Percentiles rank a stretch among this genome's conserved stretches.
Evolutionary conservation across 208 protist genomes (phyloP).

Genomic region (Acanthamoeba royreba): DNA sequence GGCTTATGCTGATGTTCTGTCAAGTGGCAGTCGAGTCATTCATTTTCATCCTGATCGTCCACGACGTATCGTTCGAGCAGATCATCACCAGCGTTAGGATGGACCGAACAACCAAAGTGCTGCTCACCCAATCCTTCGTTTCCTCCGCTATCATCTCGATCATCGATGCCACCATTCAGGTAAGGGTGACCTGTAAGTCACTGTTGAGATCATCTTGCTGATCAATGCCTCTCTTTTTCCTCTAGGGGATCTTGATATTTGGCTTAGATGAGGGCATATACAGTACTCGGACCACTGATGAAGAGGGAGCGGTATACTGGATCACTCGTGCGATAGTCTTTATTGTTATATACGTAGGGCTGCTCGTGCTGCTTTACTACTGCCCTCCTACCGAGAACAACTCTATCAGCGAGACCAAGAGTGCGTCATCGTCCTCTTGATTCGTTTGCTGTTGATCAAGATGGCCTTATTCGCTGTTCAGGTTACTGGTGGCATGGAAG

Average conservation of each 20-base stretch:
- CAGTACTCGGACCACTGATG: background rate
- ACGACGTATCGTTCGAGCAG: background rate
- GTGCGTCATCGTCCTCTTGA: background rate
- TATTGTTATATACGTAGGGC: background rate
- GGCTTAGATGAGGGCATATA: constrained; percentile 8
- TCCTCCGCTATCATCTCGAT: background rate
- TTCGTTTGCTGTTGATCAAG: background rate
- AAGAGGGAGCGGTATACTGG: background rate
- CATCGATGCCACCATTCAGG: background rate
- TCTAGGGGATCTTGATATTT: background rate
- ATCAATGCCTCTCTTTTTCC: background rate
- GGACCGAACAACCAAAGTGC: background rate
- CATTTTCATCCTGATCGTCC: background rate
- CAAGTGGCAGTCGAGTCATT: background rate
- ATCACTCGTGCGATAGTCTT: background rate
- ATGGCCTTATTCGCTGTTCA: background rate
- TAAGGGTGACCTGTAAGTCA: no score
- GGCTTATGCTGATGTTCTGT: background rate
- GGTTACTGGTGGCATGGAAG: background rate
- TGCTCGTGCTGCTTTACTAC: background rate
- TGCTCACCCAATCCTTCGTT: background rate
- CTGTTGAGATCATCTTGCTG: no score
- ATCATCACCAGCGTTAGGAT: background rate
- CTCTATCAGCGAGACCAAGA: background rate
- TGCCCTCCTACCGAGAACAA: background rate